Conservation (phyloP, 805 yeast genomes). For the Debaryomyces castellii region DNA sequence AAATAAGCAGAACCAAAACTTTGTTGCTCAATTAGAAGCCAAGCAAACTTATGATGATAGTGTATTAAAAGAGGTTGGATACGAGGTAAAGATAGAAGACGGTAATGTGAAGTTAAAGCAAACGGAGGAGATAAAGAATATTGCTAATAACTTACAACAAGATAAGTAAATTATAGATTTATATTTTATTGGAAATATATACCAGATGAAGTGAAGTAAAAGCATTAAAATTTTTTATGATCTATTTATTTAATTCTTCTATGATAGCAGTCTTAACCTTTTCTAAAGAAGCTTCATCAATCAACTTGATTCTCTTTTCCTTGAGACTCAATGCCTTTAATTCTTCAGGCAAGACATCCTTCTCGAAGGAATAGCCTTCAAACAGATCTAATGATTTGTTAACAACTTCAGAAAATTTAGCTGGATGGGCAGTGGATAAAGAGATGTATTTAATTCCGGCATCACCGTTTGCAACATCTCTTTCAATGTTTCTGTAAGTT, state of each 20-base stretch:
- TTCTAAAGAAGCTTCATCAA: constrained; percentile 71
- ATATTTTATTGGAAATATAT: neutral
- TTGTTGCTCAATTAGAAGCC: constrained; percentile 79
- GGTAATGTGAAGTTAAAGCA: constrained; percentile 65
- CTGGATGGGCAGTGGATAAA: constrained; percentile 97
- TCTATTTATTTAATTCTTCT: constrained; percentile 51
- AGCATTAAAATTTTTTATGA: neutral
- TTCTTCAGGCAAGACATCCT: constrained; percentile 86
- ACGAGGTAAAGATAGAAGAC: constrained; percentile 66
- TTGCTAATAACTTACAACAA: neutral
- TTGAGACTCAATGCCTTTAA: constrained; percentile 67
- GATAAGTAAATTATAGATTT: neutral
- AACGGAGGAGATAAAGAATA: constrained; percentile 5
- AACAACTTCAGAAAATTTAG: constrained; percentile 96
- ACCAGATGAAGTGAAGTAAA: neutral
- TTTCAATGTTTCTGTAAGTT: constrained; percentile 58
- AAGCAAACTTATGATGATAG: constrained; percentile 58
- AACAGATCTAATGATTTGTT: constrained; percentile 67
- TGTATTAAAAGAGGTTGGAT: constrained; percentile 67
- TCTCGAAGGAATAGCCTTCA: constrained; percentile 79
- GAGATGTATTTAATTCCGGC: constrained; percentile 58
- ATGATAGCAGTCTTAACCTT: constrained; percentile 74
- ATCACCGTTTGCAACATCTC: constrained; percentile 39
- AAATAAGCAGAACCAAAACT: constrained; percentile 69
- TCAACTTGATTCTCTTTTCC: constrained; percentile 70